Evolutionary conservation across 345 rosid species (phyloP).

Genomic region (Litchi chinensis): DNA sequence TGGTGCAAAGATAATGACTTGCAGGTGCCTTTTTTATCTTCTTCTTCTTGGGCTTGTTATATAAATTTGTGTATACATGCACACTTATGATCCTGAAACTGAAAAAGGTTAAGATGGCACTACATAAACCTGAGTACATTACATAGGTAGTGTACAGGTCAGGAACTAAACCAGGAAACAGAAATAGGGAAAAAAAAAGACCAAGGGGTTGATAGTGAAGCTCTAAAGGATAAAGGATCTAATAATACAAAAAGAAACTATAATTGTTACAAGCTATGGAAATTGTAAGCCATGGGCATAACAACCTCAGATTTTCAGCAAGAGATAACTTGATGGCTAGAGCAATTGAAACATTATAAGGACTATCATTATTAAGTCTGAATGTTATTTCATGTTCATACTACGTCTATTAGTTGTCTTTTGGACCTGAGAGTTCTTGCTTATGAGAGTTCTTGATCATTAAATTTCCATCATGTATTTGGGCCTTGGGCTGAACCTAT

Average conservation of each 20-base stretch:
- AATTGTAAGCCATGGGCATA: background rate
- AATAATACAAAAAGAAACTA: background rate
- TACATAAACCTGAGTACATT: background rate
- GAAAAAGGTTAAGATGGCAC: background rate
- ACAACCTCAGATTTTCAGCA: background rate
- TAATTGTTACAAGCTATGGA: background rate
- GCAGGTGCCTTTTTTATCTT: conserved; percentile 55
- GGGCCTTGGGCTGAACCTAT: background rate
- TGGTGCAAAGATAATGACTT: conserved; percentile 83
- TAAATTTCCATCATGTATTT: background rate
- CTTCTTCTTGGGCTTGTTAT: conserved; percentile 8
- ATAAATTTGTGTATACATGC: background rate
- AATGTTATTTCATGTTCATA: background rate
- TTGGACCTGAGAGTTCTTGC: background rate
- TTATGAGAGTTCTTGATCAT: background rate
- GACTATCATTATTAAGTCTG: background rate
- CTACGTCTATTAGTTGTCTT: conserved; percentile 3
- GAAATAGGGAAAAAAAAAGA: background rate
- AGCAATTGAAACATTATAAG: background rate
- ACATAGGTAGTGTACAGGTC: background rate
- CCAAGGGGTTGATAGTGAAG: background rate
- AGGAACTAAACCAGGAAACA: background rate
- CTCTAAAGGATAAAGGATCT: background rate
- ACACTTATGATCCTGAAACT: background rate
- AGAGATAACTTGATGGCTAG: background rate